A percentile compares a stretch with the other conserved stretches of the same genome.
These are phyloP conservation scores for Omphalotus olearius DNA, from an alignment of 1,284 basidiomycete genomes.

Conservation along the genomic window DNA sequence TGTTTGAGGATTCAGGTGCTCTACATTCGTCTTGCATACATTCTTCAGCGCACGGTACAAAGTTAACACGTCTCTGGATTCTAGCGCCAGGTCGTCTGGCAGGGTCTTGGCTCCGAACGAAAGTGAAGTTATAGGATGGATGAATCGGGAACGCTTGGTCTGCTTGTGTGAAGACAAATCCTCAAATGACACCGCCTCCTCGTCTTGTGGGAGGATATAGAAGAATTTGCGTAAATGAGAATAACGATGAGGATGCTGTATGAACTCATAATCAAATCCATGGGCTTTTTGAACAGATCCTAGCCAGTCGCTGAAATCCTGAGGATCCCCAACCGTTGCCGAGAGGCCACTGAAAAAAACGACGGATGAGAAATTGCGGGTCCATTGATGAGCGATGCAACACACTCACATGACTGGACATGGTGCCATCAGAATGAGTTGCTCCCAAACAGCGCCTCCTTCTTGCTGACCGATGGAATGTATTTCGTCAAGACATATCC, in stretches of 20 bases:
- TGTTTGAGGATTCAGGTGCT: constrained; percentile 36
- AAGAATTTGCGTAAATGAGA: constrained; percentile 67
- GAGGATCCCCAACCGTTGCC: constrained; percentile 63
- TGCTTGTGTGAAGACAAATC: constrained; percentile 34
- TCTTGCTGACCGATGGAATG: constrained; percentile 68
- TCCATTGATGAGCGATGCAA: constrained; percentile 1
- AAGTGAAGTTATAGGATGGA: constrained; percentile 59
- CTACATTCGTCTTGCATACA: constrained; percentile 24
- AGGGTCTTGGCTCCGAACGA: constrained; percentile 44
- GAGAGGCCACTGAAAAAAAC: constrained; percentile 54
- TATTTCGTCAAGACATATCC: constrained; percentile 72
- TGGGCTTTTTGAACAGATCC: constrained; percentile 54
- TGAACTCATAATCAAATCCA: constrained; percentile 51
- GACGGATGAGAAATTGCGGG: not conserved
- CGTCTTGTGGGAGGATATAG: constrained; percentile 31
- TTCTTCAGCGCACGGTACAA: constrained; percentile 42
- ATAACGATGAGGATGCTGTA: constrained; percentile 63
- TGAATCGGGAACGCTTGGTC: constrained; percentile 40
- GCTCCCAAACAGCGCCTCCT: constrained; percentile 68
- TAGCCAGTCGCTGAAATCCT: constrained; percentile 64
- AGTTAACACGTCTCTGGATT: constrained; percentile 50
- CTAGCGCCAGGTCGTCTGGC: constrained; percentile 59
- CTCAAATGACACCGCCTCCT: constrained; percentile 24
- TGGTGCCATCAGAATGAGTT: constrained; percentile 58
- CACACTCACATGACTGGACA: constrained; percentile 61